phyloP scores from a whole-genome alignment of 371 early-diverging fungal species.

The Mortierella sp. region DNA sequence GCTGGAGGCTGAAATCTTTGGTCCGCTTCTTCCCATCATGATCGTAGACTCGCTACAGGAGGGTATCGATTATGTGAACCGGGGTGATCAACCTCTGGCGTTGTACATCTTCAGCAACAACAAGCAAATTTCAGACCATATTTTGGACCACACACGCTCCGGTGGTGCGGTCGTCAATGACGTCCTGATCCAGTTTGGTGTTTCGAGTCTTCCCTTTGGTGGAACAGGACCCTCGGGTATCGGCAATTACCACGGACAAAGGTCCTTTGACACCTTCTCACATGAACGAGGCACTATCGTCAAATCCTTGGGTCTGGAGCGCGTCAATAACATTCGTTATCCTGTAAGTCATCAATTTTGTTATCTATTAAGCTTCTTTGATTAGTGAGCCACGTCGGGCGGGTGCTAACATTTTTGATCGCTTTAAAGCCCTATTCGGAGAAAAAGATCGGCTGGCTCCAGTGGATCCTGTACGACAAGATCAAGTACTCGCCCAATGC shows the following conservation, averaged over 20 bases:
- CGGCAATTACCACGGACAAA: slow-evolving; percentile 86
- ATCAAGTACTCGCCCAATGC: slow-evolving; percentile 28
- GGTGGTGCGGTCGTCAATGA: slow-evolving; percentile 89
- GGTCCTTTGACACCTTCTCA: slow-evolving; percentile 80
- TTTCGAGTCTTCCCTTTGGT: slow-evolving; percentile 83
- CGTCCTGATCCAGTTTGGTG: slow-evolving; percentile 69
- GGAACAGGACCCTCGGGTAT: slow-evolving; percentile 93
- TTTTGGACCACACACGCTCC: slow-evolving; percentile 70
- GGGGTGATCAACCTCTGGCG: slow-evolving; percentile 75
- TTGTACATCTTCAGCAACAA: slow-evolving; percentile 70
- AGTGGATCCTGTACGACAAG: slow-evolving; percentile 33
- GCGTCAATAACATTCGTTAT: slow-evolving; percentile 22
- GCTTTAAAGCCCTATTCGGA: slow-evolving; percentile 36
- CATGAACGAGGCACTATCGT: slow-evolving; percentile 69
- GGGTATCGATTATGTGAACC: slow-evolving; percentile 72
- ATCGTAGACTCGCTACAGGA: slow-evolving; percentile 77
- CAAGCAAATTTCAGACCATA: slow-evolving; percentile 31
- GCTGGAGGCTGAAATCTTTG: slow-evolving; percentile 86
- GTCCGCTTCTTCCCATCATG: slow-evolving; percentile 89
- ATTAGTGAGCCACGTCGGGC: too few species aligned
- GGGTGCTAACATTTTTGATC: background rate
- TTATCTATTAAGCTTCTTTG: background rate
- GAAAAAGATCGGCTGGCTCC: slow-evolving; percentile 35
- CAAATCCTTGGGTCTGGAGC: slow-evolving; percentile 31
- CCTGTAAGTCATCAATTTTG: slow-evolving; percentile 27